Evolutionary conservation across 1,284 basidiomycete species (phyloP), one percentile per base, ranked within the genome.

Genomic region (Trichosporon sp.): DNA sequence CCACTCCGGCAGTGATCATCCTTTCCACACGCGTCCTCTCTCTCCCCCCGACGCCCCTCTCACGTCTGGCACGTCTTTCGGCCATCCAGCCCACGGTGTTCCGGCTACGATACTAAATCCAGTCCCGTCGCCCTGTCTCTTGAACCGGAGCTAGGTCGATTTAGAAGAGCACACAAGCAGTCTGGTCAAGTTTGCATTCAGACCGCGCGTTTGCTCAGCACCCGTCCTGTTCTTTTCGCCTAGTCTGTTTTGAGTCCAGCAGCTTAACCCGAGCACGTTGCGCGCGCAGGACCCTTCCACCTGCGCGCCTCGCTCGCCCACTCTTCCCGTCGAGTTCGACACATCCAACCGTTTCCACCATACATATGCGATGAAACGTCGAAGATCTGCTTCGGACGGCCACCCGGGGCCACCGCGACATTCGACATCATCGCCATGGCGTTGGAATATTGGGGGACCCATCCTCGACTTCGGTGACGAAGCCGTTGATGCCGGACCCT

Each of bases 251-350:
- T 35, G 59, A 63, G 32, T 37, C 59, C 59, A 35, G 7, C 31
- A 37, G 59, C 32, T 59, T 56, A 51, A 54, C 16, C 32, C 48
- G 46, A 48, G 26, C 66, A 11, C 48, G 46, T 35, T 67, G 46
- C n/a, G 64, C 64, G 64, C 38, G 64, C 64, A 65, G 38, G 64
- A 40, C 38, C 64, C 38, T 37, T 43, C 40, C 64, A 46, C 38
- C 64, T 65, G 40, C 64, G 64, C 64, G 64, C 19, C 66, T 91
- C 93, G 0, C 89, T 92, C 78, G 92, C 93, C 2, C 96, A 92
- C 91, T 86, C 90, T 6, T 94, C 67, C 87, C 90, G 63, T 81
- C 86, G 26, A 83, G 81, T 4, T 74, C 86, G 64, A 73, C 37
- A 75, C 63, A 67, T 70, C 67, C 71, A 65, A 40, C 71, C 70